A percentile compares a stretch with the other conserved stretches of the same genome.
phyloP scores from a whole-genome alignment of 2,329 filamentous ascomycete species.

The Colletotrichum orbiculare region DNA sequence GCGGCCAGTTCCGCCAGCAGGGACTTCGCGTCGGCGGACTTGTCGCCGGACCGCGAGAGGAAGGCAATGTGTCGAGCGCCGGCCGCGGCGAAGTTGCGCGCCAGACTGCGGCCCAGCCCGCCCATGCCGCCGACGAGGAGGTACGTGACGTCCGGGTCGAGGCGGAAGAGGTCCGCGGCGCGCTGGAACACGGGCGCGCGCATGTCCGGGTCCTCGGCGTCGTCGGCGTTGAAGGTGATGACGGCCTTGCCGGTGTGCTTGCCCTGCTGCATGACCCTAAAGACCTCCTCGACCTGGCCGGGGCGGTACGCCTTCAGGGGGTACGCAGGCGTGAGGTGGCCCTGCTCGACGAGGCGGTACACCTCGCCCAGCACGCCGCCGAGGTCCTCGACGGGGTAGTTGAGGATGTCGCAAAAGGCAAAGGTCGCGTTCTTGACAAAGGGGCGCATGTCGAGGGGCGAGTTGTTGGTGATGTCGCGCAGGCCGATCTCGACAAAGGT shows the following conservation, averaged over 20 bases:
- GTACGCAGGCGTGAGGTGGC: conserved; percentile 22
- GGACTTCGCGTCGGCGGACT: conserved; percentile 32
- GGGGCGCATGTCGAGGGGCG: conserved; percentile 54
- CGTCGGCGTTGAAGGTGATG: conserved; percentile 3
- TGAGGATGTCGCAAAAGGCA: conserved; percentile 45
- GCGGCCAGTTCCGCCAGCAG: conserved; percentile 38
- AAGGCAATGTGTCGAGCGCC: conserved; percentile 46
- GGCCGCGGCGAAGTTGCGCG: conserved; percentile 40
- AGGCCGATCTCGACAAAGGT: conserved; percentile 56
- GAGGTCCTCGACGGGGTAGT: conserved; percentile 38
- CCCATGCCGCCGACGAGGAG: conserved; percentile 46
- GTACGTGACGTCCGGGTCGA: conserved; percentile 41
- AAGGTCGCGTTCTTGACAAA: conserved; percentile 53
- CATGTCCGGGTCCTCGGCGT: neutral
- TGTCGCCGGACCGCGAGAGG: conserved; percentile 42
- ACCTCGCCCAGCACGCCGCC: conserved; percentile 26
- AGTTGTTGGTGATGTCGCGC: conserved; percentile 48
- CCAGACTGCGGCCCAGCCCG: conserved; percentile 41
- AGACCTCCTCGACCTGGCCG: conserved; percentile 47
- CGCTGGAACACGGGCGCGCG: neutral
- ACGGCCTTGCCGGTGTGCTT: conserved; percentile 56
- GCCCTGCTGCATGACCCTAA: conserved; percentile 53
- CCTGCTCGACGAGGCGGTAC: neutral
- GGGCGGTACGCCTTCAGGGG: conserved; percentile 39
- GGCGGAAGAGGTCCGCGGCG: neutral